phyloP scores from a whole-genome alignment of 768 basidiomycete genomes.

The Cystofilobasidium capitatum region DNA sequence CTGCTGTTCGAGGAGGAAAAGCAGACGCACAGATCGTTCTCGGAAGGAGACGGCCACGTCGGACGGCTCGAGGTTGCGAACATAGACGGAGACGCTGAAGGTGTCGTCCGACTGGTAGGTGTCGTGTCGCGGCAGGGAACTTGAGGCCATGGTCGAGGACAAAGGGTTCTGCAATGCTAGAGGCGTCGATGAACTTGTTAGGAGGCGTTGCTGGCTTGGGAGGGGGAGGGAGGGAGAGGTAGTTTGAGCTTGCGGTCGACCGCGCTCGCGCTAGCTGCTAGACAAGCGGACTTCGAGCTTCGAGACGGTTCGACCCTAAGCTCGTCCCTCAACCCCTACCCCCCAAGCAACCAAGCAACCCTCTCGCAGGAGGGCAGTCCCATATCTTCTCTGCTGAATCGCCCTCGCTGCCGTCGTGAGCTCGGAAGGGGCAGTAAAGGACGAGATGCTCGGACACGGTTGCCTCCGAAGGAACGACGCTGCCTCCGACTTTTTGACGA shows the following conservation, averaged over 20 bases:
- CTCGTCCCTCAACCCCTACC: too few species aligned
- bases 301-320: too few species aligned
- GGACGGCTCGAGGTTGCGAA: conserved; percentile 14
- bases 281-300: too few species aligned
- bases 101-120: conserved; percentile 24
- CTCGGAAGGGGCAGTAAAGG: too few species aligned
- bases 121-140: conserved; percentile 19
- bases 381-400: too few species aligned
- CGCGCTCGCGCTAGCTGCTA: neutral
- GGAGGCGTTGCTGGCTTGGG: too few species aligned
- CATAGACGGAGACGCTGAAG: conserved; percentile 17
- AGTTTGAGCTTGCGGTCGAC: neutral
- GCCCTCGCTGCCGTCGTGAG: too few species aligned
- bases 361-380: too few species aligned
- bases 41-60: conserved; percentile 20
- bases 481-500: too few species aligned
- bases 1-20: neutral
- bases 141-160: neutral
- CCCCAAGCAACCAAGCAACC: too few species aligned
- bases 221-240: neutral
- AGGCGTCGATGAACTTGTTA: neutral
- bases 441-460: too few species aligned
- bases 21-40: conserved; percentile 10
- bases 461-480: too few species aligned
- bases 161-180: neutral